These are phyloP conservation scores for Xerocomellus intermedius DNA, from an alignment of 768 basidiomycete genomes.

Conservation along the genomic window DNA sequence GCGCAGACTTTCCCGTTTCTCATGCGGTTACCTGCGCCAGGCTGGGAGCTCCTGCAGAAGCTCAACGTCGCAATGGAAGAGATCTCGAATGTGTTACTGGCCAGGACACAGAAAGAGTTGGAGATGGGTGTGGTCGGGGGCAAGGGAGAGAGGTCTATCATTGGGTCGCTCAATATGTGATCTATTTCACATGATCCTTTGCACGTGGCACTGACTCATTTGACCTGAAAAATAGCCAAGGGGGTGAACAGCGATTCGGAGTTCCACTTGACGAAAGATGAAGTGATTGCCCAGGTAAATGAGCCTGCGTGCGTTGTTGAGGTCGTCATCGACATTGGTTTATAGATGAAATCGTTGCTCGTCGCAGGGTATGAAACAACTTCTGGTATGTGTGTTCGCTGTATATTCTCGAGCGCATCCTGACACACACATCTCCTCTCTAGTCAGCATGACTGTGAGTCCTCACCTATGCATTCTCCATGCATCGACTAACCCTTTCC, in stretches of 20 bases:
- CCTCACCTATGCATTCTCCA: background rate
- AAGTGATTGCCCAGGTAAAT: slow-evolving; percentile 29
- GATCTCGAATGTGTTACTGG: slow-evolving; percentile 41
- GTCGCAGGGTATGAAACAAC: slow-evolving; percentile 24
- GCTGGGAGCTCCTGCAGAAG: slow-evolving; percentile 29
- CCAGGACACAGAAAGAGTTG: slow-evolving; percentile 34
- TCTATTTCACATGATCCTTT: slow-evolving; percentile 16
- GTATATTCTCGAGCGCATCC: too few relatives aligned
- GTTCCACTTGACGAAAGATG: slow-evolving; percentile 26
- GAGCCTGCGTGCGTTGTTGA: too few relatives aligned
- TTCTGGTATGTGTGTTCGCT: slow-evolving; percentile 9
- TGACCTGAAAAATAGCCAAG: slow-evolving; percentile 30
- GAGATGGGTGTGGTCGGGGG: slow-evolving; percentile 18
- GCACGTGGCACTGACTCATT: background rate
- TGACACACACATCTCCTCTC: background rate
- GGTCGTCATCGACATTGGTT: background rate
- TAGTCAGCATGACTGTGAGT: slow-evolving; percentile 20
- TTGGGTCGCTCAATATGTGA: slow-evolving; percentile 23
- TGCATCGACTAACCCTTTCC: background rate
- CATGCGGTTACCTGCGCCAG: slow-evolving; percentile 35
- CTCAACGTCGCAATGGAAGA: slow-evolving; percentile 35
- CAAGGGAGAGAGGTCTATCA: slow-evolving; percentile 26
- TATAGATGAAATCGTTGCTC: slow-evolving; percentile 19
- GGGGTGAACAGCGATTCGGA: slow-evolving; percentile 28
- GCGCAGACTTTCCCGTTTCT: slow-evolving; percentile 38